Conservation (phyloP, 495 filamentous ascomycete species). For the Penicillium waksmanii region DNA sequence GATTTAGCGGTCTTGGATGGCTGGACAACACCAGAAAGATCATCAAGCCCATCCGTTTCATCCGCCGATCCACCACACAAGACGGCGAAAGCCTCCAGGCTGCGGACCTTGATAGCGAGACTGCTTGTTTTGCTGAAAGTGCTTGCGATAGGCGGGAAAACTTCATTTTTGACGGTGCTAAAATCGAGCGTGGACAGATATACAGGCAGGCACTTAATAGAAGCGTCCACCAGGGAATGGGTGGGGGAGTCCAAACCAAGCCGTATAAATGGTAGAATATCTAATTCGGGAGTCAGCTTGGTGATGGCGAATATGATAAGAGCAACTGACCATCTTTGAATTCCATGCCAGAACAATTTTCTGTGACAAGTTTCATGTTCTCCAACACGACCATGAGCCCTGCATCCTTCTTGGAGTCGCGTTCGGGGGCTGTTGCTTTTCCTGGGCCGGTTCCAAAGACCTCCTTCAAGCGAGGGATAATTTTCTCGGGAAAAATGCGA, state of each 20-base stretch:
- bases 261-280: constrained; percentile 83
- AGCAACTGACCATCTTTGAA: constrained; percentile 81
- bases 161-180: constrained; percentile 90
- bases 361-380: constrained; percentile 72
- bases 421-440: constrained; percentile 58
- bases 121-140: constrained; percentile 93
- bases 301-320: background rate
- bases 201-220: constrained; percentile 70
- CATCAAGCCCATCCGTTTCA: constrained; percentile 54
- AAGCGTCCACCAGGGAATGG: constrained; percentile 83
- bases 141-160: constrained; percentile 86
- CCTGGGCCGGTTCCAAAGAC: constrained; percentile 66
- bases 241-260: constrained; percentile 84
- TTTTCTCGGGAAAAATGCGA: constrained; percentile 77
- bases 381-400: constrained; percentile 88
- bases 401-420: constrained; percentile 82
- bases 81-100: constrained; percentile 84
- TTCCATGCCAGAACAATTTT: constrained; percentile 84
- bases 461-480: constrained; percentile 81
- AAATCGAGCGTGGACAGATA: constrained; percentile 88
- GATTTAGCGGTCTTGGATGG: constrained; percentile 57
- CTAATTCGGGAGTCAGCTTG: constrained; percentile 42
- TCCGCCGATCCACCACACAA: constrained; percentile 75
- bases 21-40: constrained; percentile 66
- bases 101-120: constrained; percentile 89